A percentile compares a stretch with the other conserved stretches of the same genome.
These are phyloP conservation scores for Pontederia paniculata DNA, from an alignment of 176 grass and related monocot species.

Conservation along the genomic window DNA sequence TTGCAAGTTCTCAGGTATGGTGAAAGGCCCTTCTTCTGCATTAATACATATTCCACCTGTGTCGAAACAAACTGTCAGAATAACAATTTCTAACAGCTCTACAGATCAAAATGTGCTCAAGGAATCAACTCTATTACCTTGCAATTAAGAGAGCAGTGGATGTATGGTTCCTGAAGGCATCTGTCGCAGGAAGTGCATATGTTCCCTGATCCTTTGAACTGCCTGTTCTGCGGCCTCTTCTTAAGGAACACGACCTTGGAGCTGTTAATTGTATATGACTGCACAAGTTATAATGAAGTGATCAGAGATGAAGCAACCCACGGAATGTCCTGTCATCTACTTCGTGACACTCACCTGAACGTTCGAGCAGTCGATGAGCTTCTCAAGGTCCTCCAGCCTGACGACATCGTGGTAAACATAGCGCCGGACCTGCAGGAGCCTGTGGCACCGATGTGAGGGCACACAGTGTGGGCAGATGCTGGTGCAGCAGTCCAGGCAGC, in stretches of 20 bases:
- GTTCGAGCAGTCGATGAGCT: slow-evolving; percentile 78
- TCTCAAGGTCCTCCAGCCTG: slow-evolving; percentile 86
- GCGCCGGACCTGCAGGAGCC: slow-evolving; percentile 77
- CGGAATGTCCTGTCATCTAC: not conserved
- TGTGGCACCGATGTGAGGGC: slow-evolving; percentile 58
- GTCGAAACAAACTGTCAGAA: slow-evolving; percentile 16
- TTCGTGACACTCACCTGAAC: slow-evolving; percentile 52
- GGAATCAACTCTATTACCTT: slow-evolving; percentile 38
- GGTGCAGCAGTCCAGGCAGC: slow-evolving; percentile 87
- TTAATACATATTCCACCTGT: slow-evolving; percentile 80
- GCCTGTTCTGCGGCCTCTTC: slow-evolving; percentile 91
- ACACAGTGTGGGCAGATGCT: slow-evolving; percentile 94
- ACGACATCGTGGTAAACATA: slow-evolving; percentile 89
- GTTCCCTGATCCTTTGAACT: slow-evolving; percentile 93
- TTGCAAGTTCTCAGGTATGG: slow-evolving; percentile 73
- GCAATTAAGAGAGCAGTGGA: slow-evolving; percentile 88
- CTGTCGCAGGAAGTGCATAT: slow-evolving; percentile 87
- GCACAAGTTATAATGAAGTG: slow-evolving; percentile 22
- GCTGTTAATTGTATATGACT: slow-evolving; percentile 94
- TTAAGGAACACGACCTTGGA: slow-evolving; percentile 96
- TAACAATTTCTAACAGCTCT: slow-evolving; percentile 13
- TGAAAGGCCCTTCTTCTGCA: slow-evolving; percentile 53
- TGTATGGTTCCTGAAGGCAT: slow-evolving; percentile 87
- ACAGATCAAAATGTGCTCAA: not conserved
- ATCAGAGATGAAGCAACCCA: not conserved